Evolutionary conservation across 495 filamentous ascomycete species (phyloP).

Genomic region (Amphirosellinia nigrospora): DNA sequence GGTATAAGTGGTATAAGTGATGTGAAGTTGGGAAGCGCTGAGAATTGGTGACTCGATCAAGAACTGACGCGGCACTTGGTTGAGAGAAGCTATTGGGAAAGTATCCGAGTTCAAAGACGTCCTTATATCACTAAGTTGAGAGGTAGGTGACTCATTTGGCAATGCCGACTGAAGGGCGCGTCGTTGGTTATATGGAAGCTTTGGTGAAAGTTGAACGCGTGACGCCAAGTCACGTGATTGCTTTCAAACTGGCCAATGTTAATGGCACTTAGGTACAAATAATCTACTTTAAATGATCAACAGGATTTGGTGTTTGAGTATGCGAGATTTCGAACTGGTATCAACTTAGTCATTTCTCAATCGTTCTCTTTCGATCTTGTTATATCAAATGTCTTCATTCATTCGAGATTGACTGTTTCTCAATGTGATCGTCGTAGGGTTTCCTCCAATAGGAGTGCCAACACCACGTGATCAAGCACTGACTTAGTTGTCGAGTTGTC

Average conservation of each 20-base stretch:
- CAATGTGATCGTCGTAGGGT: neutral
- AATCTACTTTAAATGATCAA: neutral
- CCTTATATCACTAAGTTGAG: neutral
- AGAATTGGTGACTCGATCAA: neutral
- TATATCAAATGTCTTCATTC: neutral
- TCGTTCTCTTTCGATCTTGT: too few relatives aligned
- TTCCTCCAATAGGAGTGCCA: neutral
- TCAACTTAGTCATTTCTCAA: neutral
- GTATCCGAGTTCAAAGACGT: neutral
- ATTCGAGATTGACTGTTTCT: neutral
- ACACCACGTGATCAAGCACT: neutral
- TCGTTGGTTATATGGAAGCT: slow-evolving; percentile 1
- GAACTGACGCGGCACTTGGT: neutral
- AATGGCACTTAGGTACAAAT: neutral
- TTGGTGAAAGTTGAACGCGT: slow-evolving; percentile 25
- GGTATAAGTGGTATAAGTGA: neutral
- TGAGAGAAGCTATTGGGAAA: neutral
- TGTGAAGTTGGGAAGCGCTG: neutral
- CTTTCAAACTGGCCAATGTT: slow-evolving; percentile 24
- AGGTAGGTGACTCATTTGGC: slow-evolving; percentile 29
- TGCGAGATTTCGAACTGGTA: neutral
- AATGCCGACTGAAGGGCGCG: slow-evolving; percentile 27
- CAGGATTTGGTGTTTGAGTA: neutral
- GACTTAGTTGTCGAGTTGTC: neutral
- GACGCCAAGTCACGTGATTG: slow-evolving; percentile 35